phyloP scores from a whole-genome alignment of 2,329 filamentous ascomycete species.

The Venturiaceae sp. region DNA sequence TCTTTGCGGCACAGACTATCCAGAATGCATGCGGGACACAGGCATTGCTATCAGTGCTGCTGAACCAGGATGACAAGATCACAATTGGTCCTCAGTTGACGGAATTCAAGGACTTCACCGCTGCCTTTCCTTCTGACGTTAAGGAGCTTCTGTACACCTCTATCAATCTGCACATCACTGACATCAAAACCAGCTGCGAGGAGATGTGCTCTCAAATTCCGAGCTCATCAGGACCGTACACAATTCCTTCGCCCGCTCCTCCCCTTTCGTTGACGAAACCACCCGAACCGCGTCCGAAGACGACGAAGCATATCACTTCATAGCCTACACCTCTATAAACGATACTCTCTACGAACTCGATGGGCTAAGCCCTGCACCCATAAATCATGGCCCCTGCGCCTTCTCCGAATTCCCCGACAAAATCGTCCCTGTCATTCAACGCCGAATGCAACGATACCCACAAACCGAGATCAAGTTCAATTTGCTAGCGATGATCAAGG shows the following conservation, averaged over 20 bases:
- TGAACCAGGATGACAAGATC: constrained; percentile 69
- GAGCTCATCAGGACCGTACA: constrained; percentile 54
- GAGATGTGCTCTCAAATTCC: constrained; percentile 62
- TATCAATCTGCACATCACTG: neutral
- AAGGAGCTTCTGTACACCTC: constrained; percentile 10
- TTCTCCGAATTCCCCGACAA: constrained; percentile 64
- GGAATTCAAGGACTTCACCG: constrained; percentile 82
- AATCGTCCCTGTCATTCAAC: constrained; percentile 79
- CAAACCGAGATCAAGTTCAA: constrained; percentile 89
- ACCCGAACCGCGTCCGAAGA: constrained; percentile 58
- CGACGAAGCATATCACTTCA: constrained; percentile 95
- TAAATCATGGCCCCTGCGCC: constrained; percentile 71
- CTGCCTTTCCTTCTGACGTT: constrained; percentile 61
- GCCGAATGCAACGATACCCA: constrained; percentile 77
- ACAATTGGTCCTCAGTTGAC: constrained; percentile 61
- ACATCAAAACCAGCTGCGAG: constrained; percentile 48
- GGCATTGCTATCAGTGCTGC: constrained; percentile 78
- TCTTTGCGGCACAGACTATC: constrained; percentile 95
- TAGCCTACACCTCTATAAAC: constrained; percentile 80
- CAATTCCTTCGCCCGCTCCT: constrained; percentile 82
- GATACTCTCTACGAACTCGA: constrained; percentile 87
- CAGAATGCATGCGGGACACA: constrained; percentile 98
- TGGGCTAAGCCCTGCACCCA: constrained; percentile 85
- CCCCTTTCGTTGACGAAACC: constrained; percentile 89
- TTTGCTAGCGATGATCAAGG: constrained; percentile 81